Conservation (phyloP, 306 rosid genomes). For the Biancaea sappan region DNA sequence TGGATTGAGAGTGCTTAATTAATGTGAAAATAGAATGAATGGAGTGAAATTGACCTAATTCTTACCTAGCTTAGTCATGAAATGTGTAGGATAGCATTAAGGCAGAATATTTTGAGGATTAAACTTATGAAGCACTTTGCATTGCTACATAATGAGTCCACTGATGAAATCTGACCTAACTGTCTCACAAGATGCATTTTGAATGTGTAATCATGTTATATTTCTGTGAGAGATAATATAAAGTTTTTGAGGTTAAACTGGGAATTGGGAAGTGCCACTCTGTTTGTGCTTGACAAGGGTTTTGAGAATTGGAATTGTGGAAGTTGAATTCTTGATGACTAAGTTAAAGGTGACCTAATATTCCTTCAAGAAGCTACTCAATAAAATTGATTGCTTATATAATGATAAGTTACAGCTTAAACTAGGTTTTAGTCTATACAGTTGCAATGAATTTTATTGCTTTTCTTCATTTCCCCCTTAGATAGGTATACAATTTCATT, state of each 20-base stretch:
- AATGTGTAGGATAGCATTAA: not conserved
- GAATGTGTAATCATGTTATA: not conserved
- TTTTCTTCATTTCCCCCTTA: not conserved
- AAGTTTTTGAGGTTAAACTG: not conserved
- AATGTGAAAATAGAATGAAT: slow-evolving; percentile 4
- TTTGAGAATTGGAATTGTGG: not conserved
- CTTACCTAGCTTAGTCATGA: not conserved
- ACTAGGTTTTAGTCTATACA: not conserved
- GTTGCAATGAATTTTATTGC: not conserved
- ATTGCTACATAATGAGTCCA: not conserved
- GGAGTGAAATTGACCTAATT: not conserved
- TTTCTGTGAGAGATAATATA: not conserved
- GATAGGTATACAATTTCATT: too few species aligned
- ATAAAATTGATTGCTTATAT: too few species aligned
- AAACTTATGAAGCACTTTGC: not conserved
- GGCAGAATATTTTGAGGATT: not conserved
- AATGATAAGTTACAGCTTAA: not conserved
- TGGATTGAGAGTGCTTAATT: not conserved
- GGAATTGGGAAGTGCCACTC: not conserved
- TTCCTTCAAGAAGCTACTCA: not conserved
- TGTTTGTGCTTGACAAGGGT: not conserved
- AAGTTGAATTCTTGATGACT: not conserved
- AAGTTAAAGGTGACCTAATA: not conserved
- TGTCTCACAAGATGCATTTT: not conserved
- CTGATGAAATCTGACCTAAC: not conserved